Percentiles rank a stretch among this genome's conserved stretches.
phyloP scores from a whole-genome alignment of 768 basidiomycete genomes.

The Auriscalpium microsporum region DNA sequence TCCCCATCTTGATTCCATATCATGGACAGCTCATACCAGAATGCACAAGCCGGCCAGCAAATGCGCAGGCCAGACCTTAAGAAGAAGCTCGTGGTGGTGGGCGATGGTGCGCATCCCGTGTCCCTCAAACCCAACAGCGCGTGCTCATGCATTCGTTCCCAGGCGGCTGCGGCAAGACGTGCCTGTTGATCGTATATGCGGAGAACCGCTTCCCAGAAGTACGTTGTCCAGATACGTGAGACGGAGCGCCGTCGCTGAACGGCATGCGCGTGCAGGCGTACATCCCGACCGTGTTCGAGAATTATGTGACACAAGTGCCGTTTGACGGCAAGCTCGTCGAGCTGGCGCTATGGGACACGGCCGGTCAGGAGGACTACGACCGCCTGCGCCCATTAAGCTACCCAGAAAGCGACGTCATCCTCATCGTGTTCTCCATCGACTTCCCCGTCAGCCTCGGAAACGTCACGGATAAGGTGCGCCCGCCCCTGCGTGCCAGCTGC shows the following conservation, averaged over 20 bases:
- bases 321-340: constrained; percentile 88
- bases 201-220: constrained; percentile 96
- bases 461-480: constrained; percentile 75
- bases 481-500: not conserved
- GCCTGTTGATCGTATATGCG: constrained; percentile 92
- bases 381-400: constrained; percentile 79
- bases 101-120: constrained; percentile 53
- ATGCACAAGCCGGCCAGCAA: constrained; percentile 2
- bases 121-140: constrained; percentile 14
- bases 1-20: constrained; percentile 5
- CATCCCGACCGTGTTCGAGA: constrained; percentile 91
- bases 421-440: constrained; percentile 91
- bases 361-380: constrained; percentile 96
- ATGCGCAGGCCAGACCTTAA: constrained; percentile 69
- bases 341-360: constrained; percentile 97
- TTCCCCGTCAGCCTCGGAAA: constrained; percentile 88
- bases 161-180: constrained; percentile 91
- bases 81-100: constrained; percentile 82
- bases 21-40: constrained; percentile 10
- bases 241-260: constrained; percentile 7
- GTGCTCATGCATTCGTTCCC: not conserved
- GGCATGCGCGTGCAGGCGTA: constrained; percentile 52
- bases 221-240: constrained; percentile 21
- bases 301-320: constrained; percentile 81
- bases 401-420: constrained; percentile 83